Evolutionary conservation across 306 rosid species (phyloP), one percentile per base, ranked within the genome.

Genomic region (Quercus bicolor): DNA sequence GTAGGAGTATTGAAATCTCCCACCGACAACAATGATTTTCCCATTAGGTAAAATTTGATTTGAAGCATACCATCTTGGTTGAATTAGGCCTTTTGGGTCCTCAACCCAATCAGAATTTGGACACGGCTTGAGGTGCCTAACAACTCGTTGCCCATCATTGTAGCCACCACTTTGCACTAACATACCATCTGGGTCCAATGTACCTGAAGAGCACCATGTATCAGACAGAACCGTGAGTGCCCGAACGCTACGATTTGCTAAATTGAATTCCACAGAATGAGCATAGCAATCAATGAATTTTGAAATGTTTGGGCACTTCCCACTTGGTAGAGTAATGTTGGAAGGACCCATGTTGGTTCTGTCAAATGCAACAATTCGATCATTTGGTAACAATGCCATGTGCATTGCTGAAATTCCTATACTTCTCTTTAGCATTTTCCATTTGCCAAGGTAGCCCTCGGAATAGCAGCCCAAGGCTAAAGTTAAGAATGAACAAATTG

Each of bases 331-430:
- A 14, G 75, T 75, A 15, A 83, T 60, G 64, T 83, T 83, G 43
- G 86, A 83, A 13, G 86, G 86, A 23, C 86, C 80, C 8, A 62
- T 74, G 28, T n/a, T 77, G 5, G 83, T 75, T 56, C 83, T 66
- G 72, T 83, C 86, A 21, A 83, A 79, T 24, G 71, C 34, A 26
- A 83, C 70, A 69, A 83, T 56, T 51, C 23, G 54, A 57, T 75
- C 75, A 75, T 79, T 79, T 2, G 86, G 86, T 21, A 83, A 52
- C 62, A 83, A 40, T n/a, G 86, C 83, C 86, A 83, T 83, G 79
- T 83, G 86, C 86, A 83, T 83, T 62, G 86, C 83, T 2, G 86
- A 83, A 40, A 83, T 54, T 70, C 86, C 86, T 18, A 83, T 75
- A 69, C 80, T 83, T 48, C 23, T 70, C 80, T 79, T 79, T 71